Percentiles rank a stretch among this genome's conserved stretches.
phyloP scores from a whole-genome alignment of 306 rosid genomes.

The Corylus heterophylla region DNA sequence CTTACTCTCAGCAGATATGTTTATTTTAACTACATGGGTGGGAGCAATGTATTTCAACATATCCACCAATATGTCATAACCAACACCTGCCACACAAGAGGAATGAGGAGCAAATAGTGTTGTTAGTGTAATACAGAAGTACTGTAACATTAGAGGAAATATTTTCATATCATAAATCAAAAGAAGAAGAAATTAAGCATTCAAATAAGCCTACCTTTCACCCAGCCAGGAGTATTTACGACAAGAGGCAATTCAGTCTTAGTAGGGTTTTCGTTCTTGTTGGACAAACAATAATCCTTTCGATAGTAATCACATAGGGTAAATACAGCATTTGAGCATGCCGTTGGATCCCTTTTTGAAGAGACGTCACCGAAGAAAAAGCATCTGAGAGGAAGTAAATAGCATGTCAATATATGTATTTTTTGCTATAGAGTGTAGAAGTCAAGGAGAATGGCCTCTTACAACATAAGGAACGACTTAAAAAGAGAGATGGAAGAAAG shows the following conservation, averaged over 20 bases:
- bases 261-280: conserved; percentile 34
- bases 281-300: conserved; percentile 40
- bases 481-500: not conserved
- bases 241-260: conserved; percentile 71
- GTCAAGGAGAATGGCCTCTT: not conserved
- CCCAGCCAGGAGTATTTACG: conserved; percentile 95
- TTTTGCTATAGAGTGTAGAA: conserved; percentile 4
- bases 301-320: conserved; percentile 60
- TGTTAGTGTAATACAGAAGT: conserved; percentile 18
- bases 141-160: conserved; percentile 12
- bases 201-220: conserved; percentile 60
- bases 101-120: conserved; percentile 19
- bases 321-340: conserved; percentile 49
- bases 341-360: conserved; percentile 67
- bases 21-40: conserved; percentile 78
- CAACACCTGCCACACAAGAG: conserved; percentile 60
- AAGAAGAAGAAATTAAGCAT: not conserved
- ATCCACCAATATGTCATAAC: conserved; percentile 75
- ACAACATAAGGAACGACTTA: not conserved
- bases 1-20: conserved; percentile 61
- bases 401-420: conserved; percentile 9
- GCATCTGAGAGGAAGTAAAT: conserved; percentile 46
- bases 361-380: conserved; percentile 89
- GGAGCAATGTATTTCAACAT: conserved; percentile 74
- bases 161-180: conserved; percentile 9